These are phyloP conservation scores for Erigeron canadensis DNA, from an alignment of 129 eudicot genomes.

Conservation along the genomic window DNA sequence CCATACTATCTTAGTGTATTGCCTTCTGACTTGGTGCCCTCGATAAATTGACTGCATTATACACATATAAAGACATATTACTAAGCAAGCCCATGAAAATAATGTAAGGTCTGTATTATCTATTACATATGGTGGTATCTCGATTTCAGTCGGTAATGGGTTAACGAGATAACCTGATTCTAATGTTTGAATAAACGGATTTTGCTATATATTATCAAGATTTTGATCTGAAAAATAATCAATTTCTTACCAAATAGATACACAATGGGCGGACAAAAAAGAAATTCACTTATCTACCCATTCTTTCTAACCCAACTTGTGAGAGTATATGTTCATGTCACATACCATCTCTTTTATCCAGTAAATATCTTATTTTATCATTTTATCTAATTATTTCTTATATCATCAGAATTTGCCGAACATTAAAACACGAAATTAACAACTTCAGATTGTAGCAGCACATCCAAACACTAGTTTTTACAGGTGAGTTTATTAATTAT, in stretches of 20 bases:
- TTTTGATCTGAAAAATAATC: no score
- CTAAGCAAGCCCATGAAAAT: not conserved
- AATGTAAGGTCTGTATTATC: not conserved
- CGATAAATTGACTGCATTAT: conserved; percentile 67
- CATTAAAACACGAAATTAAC: no score
- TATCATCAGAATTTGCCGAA: no score
- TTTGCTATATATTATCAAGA: no score
- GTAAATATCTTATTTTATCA: no score
- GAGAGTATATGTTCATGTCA: not conserved
- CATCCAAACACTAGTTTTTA: no score
- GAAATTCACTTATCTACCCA: not conserved
- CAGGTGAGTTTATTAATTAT: no score
- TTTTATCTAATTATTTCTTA: no score
- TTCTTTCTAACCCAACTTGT: no score
- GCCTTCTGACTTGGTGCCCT: conserved; percentile 78
- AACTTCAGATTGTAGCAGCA: no score
- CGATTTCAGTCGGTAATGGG: not conserved
- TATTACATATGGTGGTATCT: not conserved
- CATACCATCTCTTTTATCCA: not conserved
- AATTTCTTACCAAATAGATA: not conserved
- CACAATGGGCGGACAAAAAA: not conserved
- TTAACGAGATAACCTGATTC: no score
- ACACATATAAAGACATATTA: conserved; percentile 14
- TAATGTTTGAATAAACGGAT: not conserved
- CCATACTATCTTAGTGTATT: conserved; percentile 76